Evolutionary conservation across 352 stramenopile genomes (phyloP), one percentile per base, ranked within the genome.

Genomic region (Hyphochytrium catenoides): DNA sequence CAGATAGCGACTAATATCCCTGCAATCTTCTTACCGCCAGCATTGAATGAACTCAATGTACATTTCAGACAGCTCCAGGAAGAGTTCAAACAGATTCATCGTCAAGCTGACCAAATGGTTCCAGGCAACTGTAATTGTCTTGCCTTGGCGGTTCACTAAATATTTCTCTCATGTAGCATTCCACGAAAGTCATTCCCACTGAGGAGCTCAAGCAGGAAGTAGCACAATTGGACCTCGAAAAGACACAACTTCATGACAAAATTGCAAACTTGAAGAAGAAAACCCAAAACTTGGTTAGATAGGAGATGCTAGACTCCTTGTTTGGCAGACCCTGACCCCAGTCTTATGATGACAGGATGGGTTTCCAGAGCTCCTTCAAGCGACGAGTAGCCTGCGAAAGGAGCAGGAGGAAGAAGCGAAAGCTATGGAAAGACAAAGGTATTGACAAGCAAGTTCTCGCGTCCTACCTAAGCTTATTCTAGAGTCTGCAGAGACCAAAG

Each of bases 371-470:
- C 22, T 65, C 67, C 17, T 93, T 93, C 35, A 59, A 79, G 75
- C 73, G 25, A 93, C 81, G 17, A 90, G 66, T 41, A 53, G 65
- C 7, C 51, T 95, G 31, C 71, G 85, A 12, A 74, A 91, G 42
- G 73, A 86, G 43, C 82, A 95, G 50, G 84, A 95, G 53, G 75
- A 94, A 34, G 73, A 93, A 33, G 69, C 79, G 18, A 83, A 85
- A 39, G 62, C 93, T 11, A 52, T 58, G 7, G 77, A 92, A 26
- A 61, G 81, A 36, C 71, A 83, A 48, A 51, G n/a, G n/a, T n/a
- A n/a, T n/a, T n/a, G n/a, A n/a, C n/a, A n/a, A n/a, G n/a, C n/a
- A n/a, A n/a, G n/a, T n/a, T n/a, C n/a, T n/a, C n/a, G n/a, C n/a
- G n/a, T n/a, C n/a, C n/a, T n/a, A n/a, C n/a, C n/a, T n/a, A n/a